phyloP scores from a whole-genome alignment of 306 rosid genomes.

The Mimosa bimucronata region DNA sequence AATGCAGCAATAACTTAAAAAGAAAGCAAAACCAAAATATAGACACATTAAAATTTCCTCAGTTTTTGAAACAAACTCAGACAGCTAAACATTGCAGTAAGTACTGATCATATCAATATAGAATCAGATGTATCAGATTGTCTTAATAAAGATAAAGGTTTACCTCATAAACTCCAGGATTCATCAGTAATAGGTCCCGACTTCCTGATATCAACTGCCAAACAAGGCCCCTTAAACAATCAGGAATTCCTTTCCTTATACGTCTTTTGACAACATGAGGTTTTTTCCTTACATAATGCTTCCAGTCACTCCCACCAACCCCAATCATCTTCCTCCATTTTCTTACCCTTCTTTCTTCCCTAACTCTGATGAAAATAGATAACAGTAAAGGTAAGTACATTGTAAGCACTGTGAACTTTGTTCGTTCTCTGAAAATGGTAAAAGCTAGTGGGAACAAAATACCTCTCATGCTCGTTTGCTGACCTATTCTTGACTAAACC shows the following conservation, averaged over 20 bases:
- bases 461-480: slow-evolving; percentile 67
- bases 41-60: not conserved
- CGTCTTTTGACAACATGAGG: slow-evolving; percentile 94
- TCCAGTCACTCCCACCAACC: slow-evolving; percentile 99
- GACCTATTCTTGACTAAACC: slow-evolving; percentile 59
- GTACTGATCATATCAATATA: slow-evolving; percentile 15
- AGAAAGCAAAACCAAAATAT: slow-evolving; percentile 5
- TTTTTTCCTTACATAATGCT: slow-evolving; percentile 83
- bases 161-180: slow-evolving; percentile 99
- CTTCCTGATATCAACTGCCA: slow-evolving; percentile 99
- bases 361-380: slow-evolving; percentile 45
- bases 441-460: slow-evolving; percentile 27
- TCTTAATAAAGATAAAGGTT: slow-evolving; percentile 31
- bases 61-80: slow-evolving; percentile 18
- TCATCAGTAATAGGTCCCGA: slow-evolving; percentile 94
- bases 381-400: not conserved
- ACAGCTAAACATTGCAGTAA: slow-evolving; percentile 21
- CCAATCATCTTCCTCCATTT: slow-evolving; percentile 99
- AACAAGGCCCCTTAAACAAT: slow-evolving; percentile 96
- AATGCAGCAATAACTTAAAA: slow-evolving; percentile 6
- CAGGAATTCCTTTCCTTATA: slow-evolving; percentile 98
- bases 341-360: slow-evolving; percentile 85
- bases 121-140: slow-evolving; percentile 1
- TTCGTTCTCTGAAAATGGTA: slow-evolving; percentile 17
- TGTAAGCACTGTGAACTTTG: not conserved